Base-by-base conservation (phyloP, 495 filamentous ascomycete species). In the Talaromyces trachyspermus region DNA sequence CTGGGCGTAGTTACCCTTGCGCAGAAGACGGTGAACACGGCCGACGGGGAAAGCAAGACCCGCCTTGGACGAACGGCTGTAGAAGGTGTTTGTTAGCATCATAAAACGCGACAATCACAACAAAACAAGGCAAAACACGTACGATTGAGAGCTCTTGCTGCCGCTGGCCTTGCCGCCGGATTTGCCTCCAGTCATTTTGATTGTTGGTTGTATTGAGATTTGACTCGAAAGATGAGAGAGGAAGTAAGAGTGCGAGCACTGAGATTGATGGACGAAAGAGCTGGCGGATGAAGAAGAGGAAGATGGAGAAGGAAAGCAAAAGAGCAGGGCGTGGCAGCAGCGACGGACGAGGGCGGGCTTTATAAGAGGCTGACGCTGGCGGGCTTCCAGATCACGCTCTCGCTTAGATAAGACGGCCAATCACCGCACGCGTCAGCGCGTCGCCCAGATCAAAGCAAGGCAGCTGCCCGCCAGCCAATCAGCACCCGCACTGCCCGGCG, bases 1-100 rank as follows among this genome's bases (percentile, higher is more conserved):
- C 79, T 97, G 92, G 61, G 92, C 92, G 63, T 98, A 98, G 86
- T 98, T 98, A 63, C 92, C 92, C 82, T 98, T 98, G 74, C 92
- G 84, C 66, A 98, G 81, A 51, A 98, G 87, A 87, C 92, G 90
- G 76, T 98, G 92, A 58, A 98, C 92, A 94, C 92, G 92, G 69
- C 92, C 92, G 66, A 98, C 92, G 56, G 92, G 92, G 82, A 98
- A 98, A 57, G 92, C 92, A 60, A 98, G 85, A 82, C 92, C 92
- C 49, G 92, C 92, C 83, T 98, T 98, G 64, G 92, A 95, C 45
- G 92, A 98, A 74, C 92, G 94, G 51, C 92, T 97, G 56, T 47
- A 55, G 47, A 42, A 53, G 23, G 46, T 29, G 46, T n/a, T n/a
- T n/a, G n/a, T n/a, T n/a, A n/a, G n/a, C n/a, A n/a, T n/a, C n/a